These are phyloP conservation scores for Globisporangium parvum DNA, from an alignment of 352 stramenopile species.

Conservation along the genomic window DNA sequence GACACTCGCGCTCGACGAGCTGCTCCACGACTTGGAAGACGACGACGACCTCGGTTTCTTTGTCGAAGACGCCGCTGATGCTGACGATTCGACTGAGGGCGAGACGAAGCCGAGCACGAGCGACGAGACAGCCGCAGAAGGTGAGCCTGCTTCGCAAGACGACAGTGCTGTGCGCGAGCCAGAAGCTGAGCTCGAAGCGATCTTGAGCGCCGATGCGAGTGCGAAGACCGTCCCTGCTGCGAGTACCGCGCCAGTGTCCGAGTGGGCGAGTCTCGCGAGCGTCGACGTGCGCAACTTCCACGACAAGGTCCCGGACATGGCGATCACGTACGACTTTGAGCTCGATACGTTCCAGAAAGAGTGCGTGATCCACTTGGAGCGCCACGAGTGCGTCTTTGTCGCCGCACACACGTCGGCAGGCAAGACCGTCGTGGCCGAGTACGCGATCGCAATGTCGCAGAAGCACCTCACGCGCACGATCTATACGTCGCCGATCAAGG, in stretches of 20 bases:
- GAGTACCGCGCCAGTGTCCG: conserved; percentile 18
- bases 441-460: conserved; percentile 94
- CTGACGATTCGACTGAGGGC: background rate
- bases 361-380: conserved; percentile 92
- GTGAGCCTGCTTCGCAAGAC: background rate
- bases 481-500: conserved; percentile 99
- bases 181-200: conserved; percentile 43
- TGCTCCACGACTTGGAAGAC: conserved; percentile 64
- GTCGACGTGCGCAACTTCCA: conserved; percentile 82
- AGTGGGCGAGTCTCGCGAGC: conserved; percentile 69
- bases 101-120: conserved; percentile 4
- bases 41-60: conserved; percentile 65
- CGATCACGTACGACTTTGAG: conserved; percentile 77
- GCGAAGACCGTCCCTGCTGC: background rate
- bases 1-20: conserved; percentile 56
- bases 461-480: conserved; percentile 90
- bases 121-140: background rate
- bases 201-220: conserved; percentile 19
- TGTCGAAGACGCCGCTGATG: conserved; percentile 22
- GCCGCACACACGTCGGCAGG: conserved; percentile 96
- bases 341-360: conserved; percentile 98
- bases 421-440: conserved; percentile 98
- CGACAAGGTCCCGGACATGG: conserved; percentile 76
- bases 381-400: conserved; percentile 94
- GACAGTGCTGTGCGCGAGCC: conserved; percentile 21